Evolutionary conservation across 2,329 filamentous ascomycete species (phyloP).

Genomic region (Claviceps maximensis): DNA sequence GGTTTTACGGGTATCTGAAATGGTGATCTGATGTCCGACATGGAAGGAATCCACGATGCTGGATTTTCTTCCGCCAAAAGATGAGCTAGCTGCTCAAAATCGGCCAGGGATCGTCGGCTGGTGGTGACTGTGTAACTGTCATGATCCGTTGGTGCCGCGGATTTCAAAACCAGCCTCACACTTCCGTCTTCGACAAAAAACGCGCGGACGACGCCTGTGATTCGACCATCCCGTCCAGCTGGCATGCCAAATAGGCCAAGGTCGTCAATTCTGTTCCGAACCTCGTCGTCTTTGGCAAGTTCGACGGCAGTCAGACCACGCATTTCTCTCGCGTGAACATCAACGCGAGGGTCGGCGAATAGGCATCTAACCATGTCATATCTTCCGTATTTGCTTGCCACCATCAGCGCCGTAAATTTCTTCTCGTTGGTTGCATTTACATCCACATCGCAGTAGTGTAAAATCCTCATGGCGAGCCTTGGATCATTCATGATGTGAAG

Average conservation of each 20-base stretch:
- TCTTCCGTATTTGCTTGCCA: constrained; percentile 94
- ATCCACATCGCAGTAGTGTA: constrained; percentile 82
- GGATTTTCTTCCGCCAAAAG: constrained; percentile 82
- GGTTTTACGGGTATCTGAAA: constrained; percentile 91
- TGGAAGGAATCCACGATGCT: constrained; percentile 81
- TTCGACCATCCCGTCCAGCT: constrained; percentile 60
- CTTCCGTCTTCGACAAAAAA: constrained; percentile 97
- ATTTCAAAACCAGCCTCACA: constrained; percentile 86
- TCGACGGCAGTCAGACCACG: constrained; percentile 89
- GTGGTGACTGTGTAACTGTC: constrained; percentile 89
- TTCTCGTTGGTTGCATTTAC: constrained; percentile 93
- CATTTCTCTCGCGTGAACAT: constrained; percentile 69
- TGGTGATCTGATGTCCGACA: constrained; percentile 67
- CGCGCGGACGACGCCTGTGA: constrained; percentile 84
- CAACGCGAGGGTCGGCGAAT: constrained; percentile 78
- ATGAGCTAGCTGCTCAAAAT: constrained; percentile 82
- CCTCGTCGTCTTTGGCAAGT: constrained; percentile 93
- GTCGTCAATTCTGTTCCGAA: constrained; percentile 92
- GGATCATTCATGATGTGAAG: constrained; percentile 91
- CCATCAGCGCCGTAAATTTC: constrained; percentile 90
- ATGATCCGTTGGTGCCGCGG: constrained; percentile 69
- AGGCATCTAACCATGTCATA: constrained; percentile 84
- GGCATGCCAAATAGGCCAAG: constrained; percentile 69
- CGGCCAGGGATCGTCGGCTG: constrained; percentile 70
- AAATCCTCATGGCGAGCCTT: constrained; percentile 58